A percentile compares a stretch with the other conserved stretches of the same genome.
Conservation (phyloP, 129 eudicot species). For the Silybum marianum region DNA sequence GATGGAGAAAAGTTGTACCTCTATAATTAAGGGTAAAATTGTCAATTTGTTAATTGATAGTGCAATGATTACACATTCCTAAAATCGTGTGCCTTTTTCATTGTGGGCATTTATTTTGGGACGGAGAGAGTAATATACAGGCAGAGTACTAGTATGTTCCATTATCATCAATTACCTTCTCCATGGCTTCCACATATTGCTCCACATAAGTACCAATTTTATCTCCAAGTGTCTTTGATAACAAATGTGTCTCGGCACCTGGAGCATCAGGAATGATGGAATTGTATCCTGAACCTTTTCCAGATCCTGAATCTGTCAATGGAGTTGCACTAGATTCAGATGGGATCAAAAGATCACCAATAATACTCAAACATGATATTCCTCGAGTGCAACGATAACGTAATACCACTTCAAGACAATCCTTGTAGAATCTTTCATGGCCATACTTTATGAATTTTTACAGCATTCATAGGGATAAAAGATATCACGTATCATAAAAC, state of each 20-base stretch:
- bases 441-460: background rate
- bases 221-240: slow-evolving; percentile 55
- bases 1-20: no score
- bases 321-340: background rate
- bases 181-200: slow-evolving; percentile 80
- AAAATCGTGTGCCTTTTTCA: no score
- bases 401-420: background rate
- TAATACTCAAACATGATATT: background rate
- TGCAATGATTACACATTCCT: no score
- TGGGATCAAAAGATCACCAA: background rate
- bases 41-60: no score
- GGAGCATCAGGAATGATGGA: slow-evolving; percentile 69
- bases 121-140: background rate
- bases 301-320: slow-evolving; percentile 34
- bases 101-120: background rate
- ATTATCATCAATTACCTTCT: slow-evolving; percentile 50
- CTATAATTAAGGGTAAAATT: no score
- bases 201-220: slow-evolving; percentile 65
- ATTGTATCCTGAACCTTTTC: slow-evolving; percentile 69
- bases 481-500: background rate
- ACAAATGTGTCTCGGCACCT: slow-evolving; percentile 59
- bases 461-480: background rate
- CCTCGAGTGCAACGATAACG: background rate
- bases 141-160: background rate
- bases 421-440: background rate